Evolutionary conservation across 352 stramenopile species (phyloP).

Genomic region (Globisporangium recalcitrans): DNA sequence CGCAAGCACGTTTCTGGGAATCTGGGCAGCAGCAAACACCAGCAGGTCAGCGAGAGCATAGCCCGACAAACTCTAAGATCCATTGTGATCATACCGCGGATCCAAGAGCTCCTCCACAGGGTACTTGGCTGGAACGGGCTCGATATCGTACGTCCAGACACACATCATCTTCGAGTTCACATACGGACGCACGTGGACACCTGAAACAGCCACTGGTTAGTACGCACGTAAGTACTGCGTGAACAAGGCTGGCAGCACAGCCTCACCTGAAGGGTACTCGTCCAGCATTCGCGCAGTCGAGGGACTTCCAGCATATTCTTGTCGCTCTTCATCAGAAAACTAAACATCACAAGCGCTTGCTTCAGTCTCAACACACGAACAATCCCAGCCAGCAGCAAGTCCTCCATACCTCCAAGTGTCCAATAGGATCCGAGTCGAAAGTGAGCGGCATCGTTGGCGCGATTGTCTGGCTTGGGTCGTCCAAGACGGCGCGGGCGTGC

Average conservation of each 20-base stretch:
- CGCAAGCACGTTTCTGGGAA: conserved; percentile 68
- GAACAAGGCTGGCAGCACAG: neutral
- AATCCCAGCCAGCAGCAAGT: neutral
- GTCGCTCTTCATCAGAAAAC: conserved; percentile 51
- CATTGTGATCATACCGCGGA: conserved; percentile 26
- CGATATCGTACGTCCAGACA: conserved; percentile 76
- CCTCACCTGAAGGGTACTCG: conserved; percentile 43
- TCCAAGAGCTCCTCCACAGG: conserved; percentile 63
- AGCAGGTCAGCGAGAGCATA: neutral
- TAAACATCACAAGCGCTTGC: conserved; percentile 10
- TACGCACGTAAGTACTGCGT: neutral
- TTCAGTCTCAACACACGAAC: neutral
- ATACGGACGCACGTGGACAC: conserved; percentile 69
- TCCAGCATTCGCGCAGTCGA: conserved; percentile 40
- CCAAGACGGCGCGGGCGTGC: conserved; percentile 60
- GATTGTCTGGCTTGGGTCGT: conserved; percentile 53
- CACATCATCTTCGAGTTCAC: conserved; percentile 56
- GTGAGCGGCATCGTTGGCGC: conserved; percentile 55
- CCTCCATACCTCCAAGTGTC: conserved; percentile 40
- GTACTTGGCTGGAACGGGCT: conserved; percentile 52
- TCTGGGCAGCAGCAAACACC: conserved; percentile 15
- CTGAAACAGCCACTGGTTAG: conserved; percentile 14
- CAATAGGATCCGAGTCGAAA: conserved; percentile 69
- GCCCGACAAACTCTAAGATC: neutral
- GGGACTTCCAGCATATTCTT: conserved; percentile 31